phyloP scores from a whole-genome alignment of 1,284 basidiomycete species.

The Athelia psychrophila region DNA sequence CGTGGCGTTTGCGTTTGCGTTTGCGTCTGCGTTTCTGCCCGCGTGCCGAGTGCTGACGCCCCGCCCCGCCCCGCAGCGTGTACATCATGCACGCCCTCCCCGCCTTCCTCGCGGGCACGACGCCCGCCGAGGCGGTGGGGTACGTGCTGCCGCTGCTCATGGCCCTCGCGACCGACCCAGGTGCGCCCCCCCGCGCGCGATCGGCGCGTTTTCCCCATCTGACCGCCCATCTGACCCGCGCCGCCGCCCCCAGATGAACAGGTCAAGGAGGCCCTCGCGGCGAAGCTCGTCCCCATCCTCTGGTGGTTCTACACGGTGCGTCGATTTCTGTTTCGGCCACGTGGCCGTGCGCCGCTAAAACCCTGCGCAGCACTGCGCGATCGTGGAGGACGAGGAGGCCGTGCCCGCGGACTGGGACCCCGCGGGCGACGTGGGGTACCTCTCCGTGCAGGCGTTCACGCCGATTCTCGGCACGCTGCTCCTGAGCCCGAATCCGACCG shows the following conservation, averaged over 20 bases:
- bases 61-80: slow-evolving; percentile 35
- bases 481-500: slow-evolving; percentile 73
- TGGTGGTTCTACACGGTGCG: slow-evolving; percentile 93
- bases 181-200: slow-evolving; percentile 36
- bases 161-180: slow-evolving; percentile 85
- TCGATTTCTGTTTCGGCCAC: slow-evolving; percentile 13
- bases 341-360: slow-evolving; percentile 5
- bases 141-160: slow-evolving; percentile 92
- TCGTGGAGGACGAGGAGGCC: slow-evolving; percentile 48
- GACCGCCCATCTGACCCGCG: too few relatives aligned
- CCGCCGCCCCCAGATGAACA: slow-evolving; percentile 89
- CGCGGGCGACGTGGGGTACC: background rate
- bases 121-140: slow-evolving; percentile 88
- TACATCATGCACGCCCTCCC: slow-evolving; percentile 84
- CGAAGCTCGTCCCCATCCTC: slow-evolving; percentile 79
- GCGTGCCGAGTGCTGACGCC: slow-evolving; percentile 6
- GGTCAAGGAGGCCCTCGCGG: slow-evolving; percentile 89
- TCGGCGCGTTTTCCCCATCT: slow-evolving; percentile 9
- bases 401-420: slow-evolving; percentile 7
- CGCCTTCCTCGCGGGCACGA: slow-evolving; percentile 70
- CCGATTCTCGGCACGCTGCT: slow-evolving; percentile 89
- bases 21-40: background rate
- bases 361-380: slow-evolving; percentile 48
- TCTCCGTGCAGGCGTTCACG: slow-evolving; percentile 87
- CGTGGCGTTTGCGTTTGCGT: slow-evolving; percentile 18